Evolutionary conservation across 768 basidiomycete species (phyloP).

Genomic region (Calocera cornea): DNA sequence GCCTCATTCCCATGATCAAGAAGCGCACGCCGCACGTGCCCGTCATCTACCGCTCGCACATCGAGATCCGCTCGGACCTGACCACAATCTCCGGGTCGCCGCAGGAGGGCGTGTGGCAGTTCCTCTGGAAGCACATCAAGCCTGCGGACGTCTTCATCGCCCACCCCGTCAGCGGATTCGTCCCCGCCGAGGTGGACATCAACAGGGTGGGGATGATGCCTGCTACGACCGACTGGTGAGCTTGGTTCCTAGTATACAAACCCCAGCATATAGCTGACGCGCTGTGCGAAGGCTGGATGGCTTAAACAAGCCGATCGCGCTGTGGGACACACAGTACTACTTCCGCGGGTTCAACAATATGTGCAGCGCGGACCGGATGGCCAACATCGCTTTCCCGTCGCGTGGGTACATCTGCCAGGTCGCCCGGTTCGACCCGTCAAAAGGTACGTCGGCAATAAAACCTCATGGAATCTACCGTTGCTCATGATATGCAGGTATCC

Average conservation of each 20-base stretch:
- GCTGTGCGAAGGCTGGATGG: conserved; percentile 59
- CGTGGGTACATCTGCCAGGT: conserved; percentile 83
- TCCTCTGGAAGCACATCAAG: conserved; percentile 85
- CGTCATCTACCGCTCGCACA: conserved; percentile 88
- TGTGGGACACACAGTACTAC: conserved; percentile 76
- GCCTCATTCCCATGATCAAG: conserved; percentile 83
- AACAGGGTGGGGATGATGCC: conserved; percentile 61
- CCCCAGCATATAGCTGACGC: conserved; percentile 16
- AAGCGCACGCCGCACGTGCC: conserved; percentile 72
- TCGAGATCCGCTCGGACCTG: conserved; percentile 79
- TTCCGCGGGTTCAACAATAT: conserved; percentile 76
- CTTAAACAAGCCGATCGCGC: conserved; percentile 73
- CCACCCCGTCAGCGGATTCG: conserved; percentile 89
- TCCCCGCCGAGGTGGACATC: conserved; percentile 67
- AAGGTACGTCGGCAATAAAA: conserved; percentile 37
- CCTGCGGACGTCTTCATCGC: conserved; percentile 71
- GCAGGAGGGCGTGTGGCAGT: conserved; percentile 87
- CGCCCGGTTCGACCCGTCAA: conserved; percentile 85
- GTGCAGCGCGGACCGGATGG: conserved; percentile 69
- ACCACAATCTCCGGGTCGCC: conserved; percentile 69
- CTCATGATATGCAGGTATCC: conserved; percentile 17
- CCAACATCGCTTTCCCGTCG: conserved; percentile 59
- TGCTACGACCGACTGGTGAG: conserved; percentile 72
- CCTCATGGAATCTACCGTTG: not conserved
- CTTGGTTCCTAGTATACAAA: conserved; percentile 24